phyloP scores from a whole-genome alignment of 371 early-diverging fungal species.

The Apophysomyces variabilis region DNA sequence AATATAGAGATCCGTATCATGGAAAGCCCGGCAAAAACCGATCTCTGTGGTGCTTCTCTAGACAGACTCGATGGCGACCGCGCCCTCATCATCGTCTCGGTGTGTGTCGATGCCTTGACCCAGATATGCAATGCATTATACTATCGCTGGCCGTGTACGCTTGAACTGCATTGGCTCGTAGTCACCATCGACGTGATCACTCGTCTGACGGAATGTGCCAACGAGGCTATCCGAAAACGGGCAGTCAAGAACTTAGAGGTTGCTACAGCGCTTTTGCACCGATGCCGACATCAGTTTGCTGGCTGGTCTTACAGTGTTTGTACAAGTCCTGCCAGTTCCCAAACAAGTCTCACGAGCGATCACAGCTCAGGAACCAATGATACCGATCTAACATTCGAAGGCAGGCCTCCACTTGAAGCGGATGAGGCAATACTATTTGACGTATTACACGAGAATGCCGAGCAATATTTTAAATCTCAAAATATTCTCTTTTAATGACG shows the following conservation, averaged over 20 bases:
- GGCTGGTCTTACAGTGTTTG: neutral
- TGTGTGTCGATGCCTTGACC: constrained; percentile 44
- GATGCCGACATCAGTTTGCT: neutral
- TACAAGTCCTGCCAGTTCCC: neutral
- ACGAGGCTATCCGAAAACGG: constrained; percentile 34
- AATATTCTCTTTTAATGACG: too few species aligned
- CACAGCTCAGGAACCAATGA: too few species aligned
- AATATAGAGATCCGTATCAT: constrained; percentile 38
- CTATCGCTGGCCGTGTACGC: constrained; percentile 32
- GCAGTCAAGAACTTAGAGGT: constrained; percentile 30
- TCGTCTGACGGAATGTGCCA: constrained; percentile 28
- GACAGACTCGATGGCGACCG: constrained; percentile 40
- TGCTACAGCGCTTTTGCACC: neutral
- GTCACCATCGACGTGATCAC: constrained; percentile 39
- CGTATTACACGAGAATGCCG: too few species aligned
- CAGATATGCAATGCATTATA: constrained; percentile 36
- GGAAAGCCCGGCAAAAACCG: constrained; percentile 30
- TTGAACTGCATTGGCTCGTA: constrained; percentile 46
- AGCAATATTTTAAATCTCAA: too few species aligned
- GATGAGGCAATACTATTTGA: too few species aligned
- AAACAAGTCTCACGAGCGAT: neutral
- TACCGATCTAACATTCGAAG: too few species aligned
- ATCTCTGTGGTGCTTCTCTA: constrained; percentile 30
- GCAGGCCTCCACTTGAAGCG: too few species aligned
- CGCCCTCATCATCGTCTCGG: constrained; percentile 43